These are phyloP conservation scores for Mycena sanguinolenta DNA, from an alignment of 768 basidiomycete genomes.

Conservation along the genomic window DNA sequence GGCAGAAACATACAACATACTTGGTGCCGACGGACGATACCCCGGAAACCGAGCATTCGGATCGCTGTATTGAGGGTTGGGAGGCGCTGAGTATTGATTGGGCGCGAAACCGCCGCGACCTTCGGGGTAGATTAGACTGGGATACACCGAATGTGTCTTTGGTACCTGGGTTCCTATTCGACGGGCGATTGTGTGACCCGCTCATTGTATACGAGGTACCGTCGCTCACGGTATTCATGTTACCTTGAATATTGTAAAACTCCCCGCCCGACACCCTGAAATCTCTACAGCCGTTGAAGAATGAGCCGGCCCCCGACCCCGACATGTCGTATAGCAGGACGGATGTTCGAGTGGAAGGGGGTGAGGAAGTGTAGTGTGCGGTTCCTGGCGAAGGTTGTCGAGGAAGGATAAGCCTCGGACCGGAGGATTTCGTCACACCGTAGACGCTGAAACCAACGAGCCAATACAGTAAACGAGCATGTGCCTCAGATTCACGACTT, in stretches of 20 bases:
- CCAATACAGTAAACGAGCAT: neutral
- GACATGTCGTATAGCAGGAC: neutral
- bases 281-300: constrained; percentile 11
- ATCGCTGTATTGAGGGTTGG: neutral
- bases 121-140: neutral
- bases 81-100: neutral
- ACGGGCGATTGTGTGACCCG: constrained; percentile 4
- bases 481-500: neutral
- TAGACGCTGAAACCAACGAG: neutral
- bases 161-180: neutral
- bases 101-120: neutral
- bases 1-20: neutral
- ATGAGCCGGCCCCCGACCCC: no score
- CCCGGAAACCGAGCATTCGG: neutral
- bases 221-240: neutral
- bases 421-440: neutral
- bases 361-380: neutral
- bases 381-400: neutral
- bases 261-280: constrained; percentile 9
- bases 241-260: constrained; percentile 15
- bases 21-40: neutral
- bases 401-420: neutral
- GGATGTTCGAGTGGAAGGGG: no score
- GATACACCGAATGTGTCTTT: neutral
- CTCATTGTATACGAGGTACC: neutral